Evolutionary conservation across 2,329 filamentous ascomycete species (phyloP), one percentile per base, ranked within the genome.

Genomic region (Stemphylium vesicarium): DNA sequence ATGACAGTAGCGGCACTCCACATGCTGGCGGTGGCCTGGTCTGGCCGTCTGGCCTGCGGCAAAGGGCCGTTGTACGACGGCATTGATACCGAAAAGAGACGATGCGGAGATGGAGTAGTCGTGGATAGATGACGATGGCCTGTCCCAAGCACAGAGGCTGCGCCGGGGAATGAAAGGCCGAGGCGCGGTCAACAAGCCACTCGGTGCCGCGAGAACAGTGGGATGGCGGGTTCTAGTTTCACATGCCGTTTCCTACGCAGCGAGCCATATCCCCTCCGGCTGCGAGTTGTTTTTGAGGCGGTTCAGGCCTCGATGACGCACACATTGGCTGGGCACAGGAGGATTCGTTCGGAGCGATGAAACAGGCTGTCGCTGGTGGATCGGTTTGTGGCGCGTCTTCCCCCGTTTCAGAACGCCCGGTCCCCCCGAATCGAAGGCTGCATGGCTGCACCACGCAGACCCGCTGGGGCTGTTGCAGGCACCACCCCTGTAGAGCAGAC

Each of bases 331-430:
- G 53, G 39, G 22, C 33, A 40, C 15, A 24, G 29, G 54, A 48
- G 51, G 48, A 53, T 54, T 57, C 26, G 56, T 51, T 59, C 58
- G 62, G 62, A 64, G 59, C 53, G 43, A 56, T 68, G 65, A 68
- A 68, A 68, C 65, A 54, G 40, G 38, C n/a, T 39, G 50, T 56
- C 15, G 24, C 26, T 11, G 26, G 26, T 29, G 26, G 26, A 7
- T 22, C 13, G 4, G 4, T 57, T 41, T 53, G 56, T 60, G 60
- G 63, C 62, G 62, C 53, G 44, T 43, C 24, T 38, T 50, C 41
- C 45, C 43, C 46, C 52, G 63, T 65, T 63, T 64, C 61, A 62
- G 48, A n/a, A n/a, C 56, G 60, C 38, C 56, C 54, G 57, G 55
- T 44, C 36, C 49, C 47, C 31, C 42, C 52, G 57, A 55, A 57